Evolutionary conservation across 306 rosid species (phyloP).

Genomic region (Cyamopsis tetragonoloba): DNA sequence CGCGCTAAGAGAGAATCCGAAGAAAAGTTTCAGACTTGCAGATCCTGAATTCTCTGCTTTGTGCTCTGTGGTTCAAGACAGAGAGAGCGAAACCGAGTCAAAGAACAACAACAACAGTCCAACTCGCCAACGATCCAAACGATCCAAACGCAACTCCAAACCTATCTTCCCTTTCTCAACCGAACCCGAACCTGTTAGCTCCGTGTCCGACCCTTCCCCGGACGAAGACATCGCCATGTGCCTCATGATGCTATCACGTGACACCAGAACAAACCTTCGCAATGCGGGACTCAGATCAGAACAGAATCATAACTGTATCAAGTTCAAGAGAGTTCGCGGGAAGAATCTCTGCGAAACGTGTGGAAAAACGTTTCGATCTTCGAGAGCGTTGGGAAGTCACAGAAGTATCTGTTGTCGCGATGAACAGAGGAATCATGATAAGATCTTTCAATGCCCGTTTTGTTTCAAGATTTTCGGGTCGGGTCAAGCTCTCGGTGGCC

Average conservation of each 20-base stretch:
- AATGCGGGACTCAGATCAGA: not conserved
- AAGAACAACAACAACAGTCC: too few relatives aligned
- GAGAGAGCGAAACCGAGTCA: slow-evolving; percentile 89
- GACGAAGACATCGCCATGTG: slow-evolving; percentile 88
- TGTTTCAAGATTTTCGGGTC: slow-evolving; percentile 80
- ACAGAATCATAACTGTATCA: too few relatives aligned
- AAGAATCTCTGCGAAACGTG: slow-evolving; percentile 56
- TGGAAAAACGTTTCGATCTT: slow-evolving; percentile 63
- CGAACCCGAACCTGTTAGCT: slow-evolving; percentile 55
- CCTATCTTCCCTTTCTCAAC: not conserved
- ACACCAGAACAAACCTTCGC: not conserved
- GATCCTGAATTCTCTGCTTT: slow-evolving; percentile 62
- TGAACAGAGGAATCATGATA: not conserved
- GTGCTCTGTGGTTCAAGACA: slow-evolving; percentile 55
- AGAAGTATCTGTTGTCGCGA: slow-evolving; percentile 39
- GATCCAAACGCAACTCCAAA: slow-evolving; percentile 71
- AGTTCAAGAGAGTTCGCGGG: slow-evolving; percentile 39
- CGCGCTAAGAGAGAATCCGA: slow-evolving; percentile 66
- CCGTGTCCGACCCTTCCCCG: slow-evolving; percentile 62
- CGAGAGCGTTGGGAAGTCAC: slow-evolving; percentile 59
- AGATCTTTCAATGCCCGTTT: slow-evolving; percentile 78
- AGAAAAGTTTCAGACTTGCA: slow-evolving; percentile 46
- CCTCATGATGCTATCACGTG: slow-evolving; percentile 75
- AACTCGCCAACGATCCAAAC: slow-evolving; percentile 76
- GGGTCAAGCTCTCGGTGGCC: slow-evolving; percentile 96